A percentile compares a stretch with the other conserved stretches of the same genome.
Evolutionary conservation across 495 filamentous ascomycete species (phyloP).

Genomic region (Neurospora hispaniola): DNA sequence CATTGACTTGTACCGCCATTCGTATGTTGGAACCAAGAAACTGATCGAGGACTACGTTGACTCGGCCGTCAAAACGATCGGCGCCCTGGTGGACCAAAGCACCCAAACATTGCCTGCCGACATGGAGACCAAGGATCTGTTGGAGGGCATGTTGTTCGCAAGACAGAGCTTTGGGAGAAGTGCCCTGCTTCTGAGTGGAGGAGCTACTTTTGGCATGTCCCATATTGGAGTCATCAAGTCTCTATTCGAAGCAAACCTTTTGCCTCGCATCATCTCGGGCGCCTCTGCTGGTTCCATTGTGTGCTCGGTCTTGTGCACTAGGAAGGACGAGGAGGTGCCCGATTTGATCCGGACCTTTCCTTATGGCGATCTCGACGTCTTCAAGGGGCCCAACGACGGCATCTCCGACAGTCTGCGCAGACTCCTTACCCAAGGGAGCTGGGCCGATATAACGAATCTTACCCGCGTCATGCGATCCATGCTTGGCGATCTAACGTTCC

Average conservation of each 20-base stretch:
- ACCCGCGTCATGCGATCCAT: slow-evolving; percentile 67
- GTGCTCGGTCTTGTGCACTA: slow-evolving; percentile 72
- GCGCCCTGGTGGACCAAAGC: slow-evolving; percentile 55
- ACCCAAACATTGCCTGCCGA: slow-evolving; percentile 36
- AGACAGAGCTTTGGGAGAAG: slow-evolving; percentile 84
- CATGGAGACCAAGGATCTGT: slow-evolving; percentile 53
- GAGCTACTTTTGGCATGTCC: slow-evolving; percentile 91
- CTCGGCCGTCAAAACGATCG: slow-evolving; percentile 61
- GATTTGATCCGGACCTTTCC: slow-evolving; percentile 60
- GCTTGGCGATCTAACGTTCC: slow-evolving; percentile 84
- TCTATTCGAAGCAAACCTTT: slow-evolving; percentile 60
- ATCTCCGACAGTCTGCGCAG: slow-evolving; percentile 59
- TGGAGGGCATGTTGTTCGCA: slow-evolving; percentile 52
- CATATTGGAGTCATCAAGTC: slow-evolving; percentile 91
- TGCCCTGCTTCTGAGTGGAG: slow-evolving; percentile 78
- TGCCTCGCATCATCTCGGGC: slow-evolving; percentile 88
- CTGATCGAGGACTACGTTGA: slow-evolving; percentile 82
- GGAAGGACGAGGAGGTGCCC: slow-evolving; percentile 77
- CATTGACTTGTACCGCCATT: slow-evolving; percentile 70
- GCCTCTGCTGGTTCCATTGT: slow-evolving; percentile 94
- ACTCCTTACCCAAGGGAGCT: slow-evolving; percentile 68
- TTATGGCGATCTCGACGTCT: slow-evolving; percentile 75
- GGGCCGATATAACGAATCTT: slow-evolving; percentile 74
- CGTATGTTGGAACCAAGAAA: slow-evolving; percentile 75
- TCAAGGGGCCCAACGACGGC: slow-evolving; percentile 60